These are phyloP conservation scores for Hypsizygus ulmarius DNA, from an alignment of 1,284 basidiomycete genomes.

Conservation along the genomic window DNA sequence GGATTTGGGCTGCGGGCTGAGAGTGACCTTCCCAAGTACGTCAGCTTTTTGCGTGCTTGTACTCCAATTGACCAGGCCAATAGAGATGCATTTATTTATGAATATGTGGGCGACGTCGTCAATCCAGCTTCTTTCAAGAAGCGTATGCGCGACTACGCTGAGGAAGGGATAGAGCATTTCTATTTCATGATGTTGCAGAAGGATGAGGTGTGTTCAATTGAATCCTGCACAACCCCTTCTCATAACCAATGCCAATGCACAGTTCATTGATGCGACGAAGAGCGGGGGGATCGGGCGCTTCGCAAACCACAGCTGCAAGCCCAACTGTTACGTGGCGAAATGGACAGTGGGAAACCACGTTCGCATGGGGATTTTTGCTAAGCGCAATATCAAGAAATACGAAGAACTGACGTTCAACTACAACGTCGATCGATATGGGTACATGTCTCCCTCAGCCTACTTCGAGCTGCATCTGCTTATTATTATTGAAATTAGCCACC, in stretches of 20 bases:
- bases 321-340: constrained; percentile 99
- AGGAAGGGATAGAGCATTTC: constrained; percentile 94
- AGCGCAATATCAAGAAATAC: constrained; percentile 73
- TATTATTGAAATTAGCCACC: constrained; percentile 85
- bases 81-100: constrained; percentile 93
- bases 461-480: too few relatives aligned
- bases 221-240: constrained; percentile 1
- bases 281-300: constrained; percentile 95
- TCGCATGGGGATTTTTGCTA: constrained; percentile 98
- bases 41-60: constrained; percentile 15
- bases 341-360: constrained; percentile 94
- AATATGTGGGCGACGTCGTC: constrained; percentile 98
- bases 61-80: neutral
- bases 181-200: constrained; percentile 99
- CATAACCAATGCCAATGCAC: neutral
- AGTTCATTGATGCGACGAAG: constrained; percentile 99
- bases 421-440: constrained; percentile 99
- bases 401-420: constrained; percentile 99
- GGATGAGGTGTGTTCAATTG: constrained; percentile 71
- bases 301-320: constrained; percentile 97
- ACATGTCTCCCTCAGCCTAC: constrained; percentile 36
- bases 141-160: constrained; percentile 91
- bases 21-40: constrained; percentile 71
- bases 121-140: constrained; percentile 85
- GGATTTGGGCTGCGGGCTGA: constrained; percentile 89